A percentile compares a stretch with the other conserved stretches of the same genome.
Evolutionary conservation across 2,329 filamentous ascomycete species (phyloP).

Genomic region (Xylaria sp.): DNA sequence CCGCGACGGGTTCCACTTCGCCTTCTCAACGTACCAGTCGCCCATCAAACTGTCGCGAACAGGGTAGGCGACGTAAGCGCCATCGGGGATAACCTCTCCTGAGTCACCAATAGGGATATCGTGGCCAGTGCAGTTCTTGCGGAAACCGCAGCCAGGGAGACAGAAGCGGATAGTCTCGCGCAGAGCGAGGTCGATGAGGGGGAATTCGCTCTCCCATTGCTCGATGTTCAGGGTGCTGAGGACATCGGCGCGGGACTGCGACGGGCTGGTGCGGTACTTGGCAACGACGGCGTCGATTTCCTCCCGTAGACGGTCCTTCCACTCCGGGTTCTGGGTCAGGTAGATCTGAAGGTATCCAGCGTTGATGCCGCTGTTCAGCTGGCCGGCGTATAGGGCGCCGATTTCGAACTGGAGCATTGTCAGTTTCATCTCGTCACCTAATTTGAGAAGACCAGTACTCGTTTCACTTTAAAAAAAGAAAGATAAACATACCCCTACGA

Average conservation of each 20-base stretch:
- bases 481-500: conserved; percentile 36
- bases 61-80: conserved; percentile 42
- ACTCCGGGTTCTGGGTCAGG: conserved; percentile 41
- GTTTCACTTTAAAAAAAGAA: no score
- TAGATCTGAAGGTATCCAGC: conserved; percentile 48
- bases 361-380: conserved; percentile 53
- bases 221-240: conserved; percentile 44
- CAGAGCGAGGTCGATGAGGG: conserved; percentile 46
- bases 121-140: conserved; percentile 45
- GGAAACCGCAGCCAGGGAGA: conserved; percentile 43
- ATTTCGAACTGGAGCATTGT: conserved; percentile 41
- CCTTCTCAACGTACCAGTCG: conserved; percentile 38
- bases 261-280: conserved; percentile 35
- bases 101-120: conserved; percentile 41
- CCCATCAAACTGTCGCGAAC: conserved; percentile 44
- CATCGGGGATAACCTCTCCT: conserved; percentile 45
- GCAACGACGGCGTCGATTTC: conserved; percentile 44
- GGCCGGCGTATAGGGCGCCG: conserved; percentile 51
- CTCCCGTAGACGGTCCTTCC: conserved; percentile 41
- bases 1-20: conserved; percentile 41
- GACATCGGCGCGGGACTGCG: conserved; percentile 33
- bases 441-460: not conserved
- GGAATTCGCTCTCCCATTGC: conserved; percentile 52
- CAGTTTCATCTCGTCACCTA: not conserved
- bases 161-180: conserved; percentile 50